phyloP scores from a whole-genome alignment of 805 yeast genomes.

The Monosporozyma unispora region DNA sequence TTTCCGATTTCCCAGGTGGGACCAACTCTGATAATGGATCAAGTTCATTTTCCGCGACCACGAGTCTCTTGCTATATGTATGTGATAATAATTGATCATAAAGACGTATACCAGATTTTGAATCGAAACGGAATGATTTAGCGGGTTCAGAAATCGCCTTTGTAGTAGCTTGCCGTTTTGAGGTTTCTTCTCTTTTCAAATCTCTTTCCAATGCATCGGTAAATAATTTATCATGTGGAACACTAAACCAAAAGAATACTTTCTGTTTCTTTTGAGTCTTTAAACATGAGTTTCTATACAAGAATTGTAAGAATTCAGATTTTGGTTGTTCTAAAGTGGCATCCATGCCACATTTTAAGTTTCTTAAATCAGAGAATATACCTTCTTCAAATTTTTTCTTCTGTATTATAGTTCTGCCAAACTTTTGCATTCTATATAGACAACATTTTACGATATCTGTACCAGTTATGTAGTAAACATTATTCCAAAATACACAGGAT shows the following conservation, averaged over 20 bases:
- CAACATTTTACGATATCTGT: slow-evolving; percentile 92
- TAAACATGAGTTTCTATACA: slow-evolving; percentile 78
- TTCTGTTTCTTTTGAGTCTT: slow-evolving; percentile 95
- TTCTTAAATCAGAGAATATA: slow-evolving; percentile 80
- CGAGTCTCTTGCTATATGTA: neutral
- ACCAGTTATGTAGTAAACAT: slow-evolving; percentile 83
- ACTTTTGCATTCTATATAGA: slow-evolving; percentile 81
- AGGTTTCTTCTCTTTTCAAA: slow-evolving; percentile 70
- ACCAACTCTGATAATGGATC: neutral
- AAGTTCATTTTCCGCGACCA: neutral
- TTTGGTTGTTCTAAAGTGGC: slow-evolving; percentile 84
- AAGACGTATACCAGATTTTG: slow-evolving; percentile 33
- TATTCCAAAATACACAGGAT: slow-evolving; percentile 87
- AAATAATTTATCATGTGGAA: slow-evolving; percentile 86
- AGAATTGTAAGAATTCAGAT: slow-evolving; percentile 72
- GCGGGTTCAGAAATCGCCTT: slow-evolving; percentile 71
- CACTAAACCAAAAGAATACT: slow-evolving; percentile 94
- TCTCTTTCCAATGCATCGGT: slow-evolving; percentile 92
- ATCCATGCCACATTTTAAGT: slow-evolving; percentile 76
- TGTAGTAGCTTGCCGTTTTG: slow-evolving; percentile 61
- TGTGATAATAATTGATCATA: slow-evolving; percentile 40
- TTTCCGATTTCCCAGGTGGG: neutral
- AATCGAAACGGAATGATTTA: slow-evolving; percentile 59
- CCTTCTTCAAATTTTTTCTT: slow-evolving; percentile 96
- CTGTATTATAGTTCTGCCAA: slow-evolving; percentile 77